These are phyloP conservation scores for Neonectria sp. DNA, from an alignment of 2,329 filamentous ascomycete species.

Conservation along the genomic window DNA sequence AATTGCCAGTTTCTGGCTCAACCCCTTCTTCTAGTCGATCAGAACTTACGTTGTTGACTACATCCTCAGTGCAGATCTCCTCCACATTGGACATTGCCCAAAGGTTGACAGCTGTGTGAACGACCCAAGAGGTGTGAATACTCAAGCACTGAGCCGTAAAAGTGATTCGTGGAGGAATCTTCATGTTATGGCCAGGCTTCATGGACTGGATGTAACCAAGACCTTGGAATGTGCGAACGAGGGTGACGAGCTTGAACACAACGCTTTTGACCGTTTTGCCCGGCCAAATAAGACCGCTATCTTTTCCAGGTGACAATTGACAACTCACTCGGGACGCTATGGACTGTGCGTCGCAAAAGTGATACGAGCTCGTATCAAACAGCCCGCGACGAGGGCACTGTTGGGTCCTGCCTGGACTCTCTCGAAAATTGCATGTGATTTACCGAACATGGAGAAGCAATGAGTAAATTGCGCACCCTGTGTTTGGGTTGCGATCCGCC, in stretches of 20 bases:
- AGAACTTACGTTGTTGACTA: slow-evolving; percentile 15
- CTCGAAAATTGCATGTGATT: no score
- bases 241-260: slow-evolving; percentile 65
- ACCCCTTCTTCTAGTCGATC: neutral
- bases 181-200: slow-evolving; percentile 69
- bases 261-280: slow-evolving; percentile 65
- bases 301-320: no score
- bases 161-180: slow-evolving; percentile 65
- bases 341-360: no score
- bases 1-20: slow-evolving; percentile 67
- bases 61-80: slow-evolving; percentile 63
- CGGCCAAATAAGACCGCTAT: slow-evolving; percentile 62
- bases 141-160: slow-evolving; percentile 59
- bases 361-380: no score
- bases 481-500: no score
- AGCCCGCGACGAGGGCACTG: no score
- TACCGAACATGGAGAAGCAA: no score
- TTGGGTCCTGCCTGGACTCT: no score
- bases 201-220: slow-evolving; percentile 64
- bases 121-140: slow-evolving; percentile 58
- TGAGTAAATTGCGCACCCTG: no score
- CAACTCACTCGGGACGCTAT: no score
- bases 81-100: slow-evolving; percentile 63
- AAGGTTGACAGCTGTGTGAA: slow-evolving; percentile 52
- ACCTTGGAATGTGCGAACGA: slow-evolving; percentile 63